Evolutionary conservation across 1,284 basidiomycete genomes (phyloP), one percentile per base, ranked within the genome.

Genomic region (Filobasidium uniguttulatum): DNA sequence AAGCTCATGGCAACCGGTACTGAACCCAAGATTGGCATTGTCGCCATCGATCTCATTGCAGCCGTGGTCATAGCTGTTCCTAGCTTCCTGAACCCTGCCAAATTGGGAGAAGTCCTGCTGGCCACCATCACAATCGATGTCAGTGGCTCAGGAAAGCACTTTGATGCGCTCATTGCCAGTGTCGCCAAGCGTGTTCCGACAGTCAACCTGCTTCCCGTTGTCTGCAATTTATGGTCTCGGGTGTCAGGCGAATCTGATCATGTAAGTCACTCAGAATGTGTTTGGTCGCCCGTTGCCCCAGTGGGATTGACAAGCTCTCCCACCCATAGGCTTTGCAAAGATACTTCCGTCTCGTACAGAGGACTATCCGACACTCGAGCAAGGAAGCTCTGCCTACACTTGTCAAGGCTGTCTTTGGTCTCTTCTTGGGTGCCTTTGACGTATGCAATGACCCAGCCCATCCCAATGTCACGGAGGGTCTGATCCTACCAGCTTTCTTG

Each of bases 401-500:
- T 49, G 69, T 91, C 52, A 82, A 85, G 44, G 57, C 74, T 1
- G 62, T 87, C 31, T 93, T 89, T 72, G 83, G 81, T 52, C 75
- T 87, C 46, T 85, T 94, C 73, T 71, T 94, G 40, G 78, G 82
- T 25, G 81, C 81, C 2, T 82, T 96, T 56, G 83, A 86, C 55
- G 60, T 80, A 5, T 74, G 77, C 36, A 70, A 64, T 67, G 55
- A 67, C 58, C 67, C 45, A 56, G 66, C 73, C 57, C 49, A 48
- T 28, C 46, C 44, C 1, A 48, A 73, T 14, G 44, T 52, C 9
- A 47, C 50, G 2, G 50, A 52, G 28, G 43, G 43, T 44, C 46
- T 47, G 22, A 52, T 52, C 37, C 30, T 52, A 29, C 50, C 50
- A 34, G 50, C 88, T 2, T 97, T 94, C 74, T 74, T 84, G 20